Percentiles rank a stretch among this genome's conserved stretches.
Evolutionary conservation across 1,284 basidiomycete genomes (phyloP).

Genomic region (Pseudozyma tsukubaensis): DNA sequence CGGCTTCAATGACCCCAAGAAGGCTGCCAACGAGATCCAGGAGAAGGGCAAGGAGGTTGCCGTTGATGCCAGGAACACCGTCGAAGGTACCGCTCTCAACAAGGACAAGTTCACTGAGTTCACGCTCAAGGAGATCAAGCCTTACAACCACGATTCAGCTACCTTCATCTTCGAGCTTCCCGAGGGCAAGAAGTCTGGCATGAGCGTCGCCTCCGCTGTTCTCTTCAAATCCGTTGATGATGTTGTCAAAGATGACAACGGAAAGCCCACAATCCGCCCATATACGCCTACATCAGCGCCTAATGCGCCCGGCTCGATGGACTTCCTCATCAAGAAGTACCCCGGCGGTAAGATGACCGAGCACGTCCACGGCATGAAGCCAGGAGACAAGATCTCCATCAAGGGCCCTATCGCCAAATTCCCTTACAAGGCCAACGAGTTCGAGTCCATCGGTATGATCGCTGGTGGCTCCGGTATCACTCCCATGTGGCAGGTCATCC

Average conservation of each 20-base stretch:
- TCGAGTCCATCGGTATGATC: constrained; percentile 83
- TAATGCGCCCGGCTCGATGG: constrained; percentile 60
- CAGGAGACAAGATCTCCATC: constrained; percentile 84
- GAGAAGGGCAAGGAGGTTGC: constrained; percentile 44
- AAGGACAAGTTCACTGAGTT: constrained; percentile 80
- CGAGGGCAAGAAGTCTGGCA: constrained; percentile 80
- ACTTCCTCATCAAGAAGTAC: constrained; percentile 82
- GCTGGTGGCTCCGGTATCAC: constrained; percentile 85
- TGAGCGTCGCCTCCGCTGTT: constrained; percentile 77
- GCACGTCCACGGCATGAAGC: constrained; percentile 73
- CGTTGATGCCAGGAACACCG: constrained; percentile 36
- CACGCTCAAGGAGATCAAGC: constrained; percentile 83
- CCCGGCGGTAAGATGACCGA: constrained; percentile 68
- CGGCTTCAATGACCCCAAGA: constrained; percentile 58
- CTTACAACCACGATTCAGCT: constrained; percentile 92
- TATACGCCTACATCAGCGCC: constrained; percentile 69
- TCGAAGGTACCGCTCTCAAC: constrained; percentile 50
- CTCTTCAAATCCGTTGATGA: constrained; percentile 72
- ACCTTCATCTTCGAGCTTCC: constrained; percentile 89
- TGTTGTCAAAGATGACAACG: constrained; percentile 76
- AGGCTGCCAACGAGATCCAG: constrained; percentile 50
- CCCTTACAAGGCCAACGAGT: constrained; percentile 67
- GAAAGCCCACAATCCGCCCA: constrained; percentile 84
- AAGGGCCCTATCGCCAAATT: constrained; percentile 75
- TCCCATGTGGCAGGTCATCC: constrained; percentile 69